A percentile compares a stretch with the other conserved stretches of the same genome.
Evolutionary conservation across 768 basidiomycete genomes (phyloP).

Genomic region (Rhizopogon vulgaris): DNA sequence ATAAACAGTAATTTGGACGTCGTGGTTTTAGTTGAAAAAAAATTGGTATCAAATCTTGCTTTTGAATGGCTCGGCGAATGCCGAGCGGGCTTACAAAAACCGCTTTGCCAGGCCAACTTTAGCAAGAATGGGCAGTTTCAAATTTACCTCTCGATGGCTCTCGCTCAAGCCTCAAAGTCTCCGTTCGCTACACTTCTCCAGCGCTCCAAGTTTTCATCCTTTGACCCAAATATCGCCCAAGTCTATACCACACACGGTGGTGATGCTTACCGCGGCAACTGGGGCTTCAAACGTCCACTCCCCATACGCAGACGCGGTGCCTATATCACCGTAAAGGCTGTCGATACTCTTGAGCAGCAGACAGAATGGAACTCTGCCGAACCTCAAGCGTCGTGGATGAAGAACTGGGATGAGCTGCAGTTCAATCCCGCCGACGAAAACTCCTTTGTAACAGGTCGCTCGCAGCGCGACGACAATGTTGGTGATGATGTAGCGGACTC

Average conservation of each 20-base stretch:
- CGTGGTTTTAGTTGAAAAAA: conserved; percentile 35
- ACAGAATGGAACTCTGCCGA: conserved; percentile 73
- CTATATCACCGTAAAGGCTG: conserved; percentile 57
- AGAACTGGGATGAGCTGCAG: conserved; percentile 56
- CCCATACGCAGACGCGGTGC: conserved; percentile 57
- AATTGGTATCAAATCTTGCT: conserved; percentile 5
- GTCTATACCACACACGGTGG: conserved; percentile 69
- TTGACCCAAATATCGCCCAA: conserved; percentile 70
- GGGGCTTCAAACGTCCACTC: conserved; percentile 81
- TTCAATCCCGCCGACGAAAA: conserved; percentile 7
- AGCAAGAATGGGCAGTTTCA: not conserved
- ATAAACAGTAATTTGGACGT: conserved; percentile 81
- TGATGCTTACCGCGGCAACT: conserved; percentile 72
- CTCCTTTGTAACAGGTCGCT: not conserved
- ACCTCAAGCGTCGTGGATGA: conserved; percentile 59
- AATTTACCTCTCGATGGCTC: conserved; percentile 10
- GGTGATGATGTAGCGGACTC: conserved; percentile 16
- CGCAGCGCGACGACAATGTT: not conserved
- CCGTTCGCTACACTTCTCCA: conserved; percentile 74
- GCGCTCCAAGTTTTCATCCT: conserved; percentile 77
- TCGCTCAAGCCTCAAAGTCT: conserved; percentile 29
- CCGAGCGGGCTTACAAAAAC: conserved; percentile 10
- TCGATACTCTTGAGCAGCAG: conserved; percentile 70
- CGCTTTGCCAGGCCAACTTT: not conserved
- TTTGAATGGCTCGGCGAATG: conserved; percentile 27